Base-by-base conservation (phyloP, 768 basidiomycete species). In the Megacollybia marginata region DNA sequence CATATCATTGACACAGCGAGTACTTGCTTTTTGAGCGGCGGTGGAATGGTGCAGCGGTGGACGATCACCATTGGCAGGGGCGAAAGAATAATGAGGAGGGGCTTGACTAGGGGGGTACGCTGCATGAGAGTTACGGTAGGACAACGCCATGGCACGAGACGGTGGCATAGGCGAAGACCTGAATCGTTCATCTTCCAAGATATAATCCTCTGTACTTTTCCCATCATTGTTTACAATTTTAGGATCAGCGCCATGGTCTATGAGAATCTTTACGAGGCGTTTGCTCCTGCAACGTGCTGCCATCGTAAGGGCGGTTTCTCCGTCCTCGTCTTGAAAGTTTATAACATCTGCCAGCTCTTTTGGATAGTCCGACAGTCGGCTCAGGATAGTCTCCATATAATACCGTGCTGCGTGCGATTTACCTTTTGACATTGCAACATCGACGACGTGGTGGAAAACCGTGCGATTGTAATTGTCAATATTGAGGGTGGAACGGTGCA, bases 301-400 rank as follows among this genome's bases (percentile, higher is more conserved):
- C 75, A 99, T 82, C 4, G 96, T 98, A 53, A 99, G 68, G 10
- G 96, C 92, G 7, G 96, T 98, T 69, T 99, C 96, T 33, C 95
- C 95, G 55, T 99, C 96, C 63, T 97, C 93, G 62, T 98, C 95
- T 64, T 96, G 96, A 64, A 97, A 98, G 62, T 99, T 99, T 67
- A 99, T 92, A 44, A 99, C 92, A 60, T 99, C 96, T 32, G 92
- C 91, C 31, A 99, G 71, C 65, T 99, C 96, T 59, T 88, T 88
- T 1, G 96, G 94, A 69, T 90, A 99, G 60, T 94, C 93, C 6
- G 88, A 76, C 36, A 99, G 75, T 46, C 95, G 80, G 38, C 73
- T 75, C 48, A 99, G 76, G 36, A 98, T 83, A 0, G 92, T 94
- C 66, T 99, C 96, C 92, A 99, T 92, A 67, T 99, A 99, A 69